Evolutionary conservation across 2,329 filamentous ascomycete species (phyloP).

Genomic region (Sporothrix phasma): DNA sequence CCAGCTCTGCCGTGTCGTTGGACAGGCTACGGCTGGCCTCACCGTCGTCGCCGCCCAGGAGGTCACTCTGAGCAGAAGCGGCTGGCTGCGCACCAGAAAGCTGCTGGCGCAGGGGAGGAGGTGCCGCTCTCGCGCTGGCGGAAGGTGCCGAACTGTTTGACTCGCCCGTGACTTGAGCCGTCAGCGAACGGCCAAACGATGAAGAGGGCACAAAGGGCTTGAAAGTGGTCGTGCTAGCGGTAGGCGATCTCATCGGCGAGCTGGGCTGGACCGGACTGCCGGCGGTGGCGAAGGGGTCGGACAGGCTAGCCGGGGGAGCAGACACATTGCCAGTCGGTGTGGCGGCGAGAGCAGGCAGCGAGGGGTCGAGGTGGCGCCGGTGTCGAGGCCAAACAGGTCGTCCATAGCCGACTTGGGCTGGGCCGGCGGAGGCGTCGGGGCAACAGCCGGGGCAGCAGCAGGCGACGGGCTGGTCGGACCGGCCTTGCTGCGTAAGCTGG

Average conservation of each 20-base stretch:
- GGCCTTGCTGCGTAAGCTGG: conserved; percentile 62
- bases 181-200: conserved; percentile 76
- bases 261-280: conserved; percentile 37
- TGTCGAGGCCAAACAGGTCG: conserved; percentile 86
- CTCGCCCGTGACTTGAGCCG: conserved; percentile 65
- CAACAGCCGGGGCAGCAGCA: conserved; percentile 30
- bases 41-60: conserved; percentile 83
- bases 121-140: conserved; percentile 27
- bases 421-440: conserved; percentile 29
- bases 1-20: conserved; percentile 81
- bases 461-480: conserved; percentile 39
- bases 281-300: conserved; percentile 53
- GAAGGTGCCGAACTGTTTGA: conserved; percentile 36
- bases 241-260: conserved; percentile 43
- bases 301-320: conserved; percentile 47
- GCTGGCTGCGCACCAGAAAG: background rate
- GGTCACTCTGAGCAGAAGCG: conserved; percentile 50
- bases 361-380: conserved; percentile 42
- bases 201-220: conserved; percentile 91
- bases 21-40: conserved; percentile 82
- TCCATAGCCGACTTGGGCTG: conserved; percentile 63
- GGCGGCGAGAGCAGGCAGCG: conserved; percentile 23
- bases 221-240: conserved; percentile 46
- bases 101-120: background rate
- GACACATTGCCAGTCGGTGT: conserved; percentile 4